Percentiles rank a stretch among this genome's conserved stretches.
Conservation (phyloP, 768 basidiomycete species). For the Polyporus arcularius region DNA sequence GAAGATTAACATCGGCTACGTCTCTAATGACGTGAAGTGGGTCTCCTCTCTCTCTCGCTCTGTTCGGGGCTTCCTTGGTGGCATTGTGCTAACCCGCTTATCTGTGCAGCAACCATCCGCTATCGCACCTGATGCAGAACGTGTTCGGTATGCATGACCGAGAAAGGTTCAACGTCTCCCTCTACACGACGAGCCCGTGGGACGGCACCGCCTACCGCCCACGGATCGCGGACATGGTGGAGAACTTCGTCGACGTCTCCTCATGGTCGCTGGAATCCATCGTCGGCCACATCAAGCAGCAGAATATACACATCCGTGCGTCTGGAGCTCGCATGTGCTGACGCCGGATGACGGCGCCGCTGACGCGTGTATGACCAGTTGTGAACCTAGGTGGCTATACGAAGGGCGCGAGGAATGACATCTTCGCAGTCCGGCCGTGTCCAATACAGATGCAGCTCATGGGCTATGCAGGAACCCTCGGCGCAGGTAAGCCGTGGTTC, state of each 20-base stretch:
- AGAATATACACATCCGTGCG: conserved; percentile 50
- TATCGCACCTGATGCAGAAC: conserved; percentile 54
- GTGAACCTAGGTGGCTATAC: conserved; percentile 52
- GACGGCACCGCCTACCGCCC: conserved; percentile 46
- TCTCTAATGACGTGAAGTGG: conserved; percentile 50
- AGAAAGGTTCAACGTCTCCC: conserved; percentile 41
- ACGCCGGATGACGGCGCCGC: not conserved
- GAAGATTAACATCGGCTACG: conserved; percentile 48
- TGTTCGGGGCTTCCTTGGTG: not conserved
- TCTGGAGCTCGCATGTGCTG: conserved; percentile 1
- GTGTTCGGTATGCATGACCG: conserved; percentile 47
- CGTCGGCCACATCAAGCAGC: conserved; percentile 39
- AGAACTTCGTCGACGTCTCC: conserved; percentile 46
- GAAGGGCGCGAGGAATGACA: conserved; percentile 52
- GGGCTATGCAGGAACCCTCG: conserved; percentile 53
- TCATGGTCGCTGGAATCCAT: conserved; percentile 37
- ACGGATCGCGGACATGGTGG: conserved; percentile 42
- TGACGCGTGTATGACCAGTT: conserved; percentile 28
- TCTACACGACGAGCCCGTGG: conserved; percentile 51
- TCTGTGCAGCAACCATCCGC: conserved; percentile 45
- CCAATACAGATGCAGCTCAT: conserved; percentile 52
- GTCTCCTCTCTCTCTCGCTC: conserved; percentile 9
- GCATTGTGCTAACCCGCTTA: not conserved
- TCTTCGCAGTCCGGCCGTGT: conserved; percentile 50
- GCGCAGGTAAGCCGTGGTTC: conserved; percentile 31